phyloP scores from a whole-genome alignment of 345 rosid species.

The Sapria himalayana region DNA sequence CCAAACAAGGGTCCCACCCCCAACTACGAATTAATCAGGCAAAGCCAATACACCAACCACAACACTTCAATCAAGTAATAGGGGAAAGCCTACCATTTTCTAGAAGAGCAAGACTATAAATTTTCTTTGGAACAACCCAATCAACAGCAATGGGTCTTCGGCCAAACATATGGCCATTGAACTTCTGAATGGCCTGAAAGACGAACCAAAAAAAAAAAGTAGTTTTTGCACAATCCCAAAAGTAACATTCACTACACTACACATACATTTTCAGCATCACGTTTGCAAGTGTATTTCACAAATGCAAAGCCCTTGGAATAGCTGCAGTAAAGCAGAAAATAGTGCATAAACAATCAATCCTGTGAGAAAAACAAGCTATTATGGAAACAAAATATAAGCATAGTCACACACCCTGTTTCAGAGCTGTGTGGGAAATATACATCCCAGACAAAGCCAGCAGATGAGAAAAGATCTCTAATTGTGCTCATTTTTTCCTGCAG shows the following conservation, averaged over 20 bases:
- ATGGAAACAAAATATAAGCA: too few species aligned
- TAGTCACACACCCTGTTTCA: constrained; percentile 55
- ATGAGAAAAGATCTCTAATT: constrained; percentile 38
- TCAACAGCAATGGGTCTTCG: constrained; percentile 84
- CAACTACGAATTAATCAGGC: too few species aligned
- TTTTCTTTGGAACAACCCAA: constrained; percentile 88
- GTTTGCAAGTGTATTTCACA: constrained; percentile 80
- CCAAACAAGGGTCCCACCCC: too few species aligned
- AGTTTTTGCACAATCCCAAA: constrained; percentile 3
- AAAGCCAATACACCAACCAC: too few species aligned
- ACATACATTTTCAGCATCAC: constrained; percentile 66
- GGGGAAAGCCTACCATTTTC: constrained; percentile 31
- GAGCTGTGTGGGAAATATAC: constrained; percentile 50
- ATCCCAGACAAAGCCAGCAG: constrained; percentile 89
- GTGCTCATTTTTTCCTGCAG: constrained; percentile 49
- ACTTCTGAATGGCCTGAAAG: constrained; percentile 71
- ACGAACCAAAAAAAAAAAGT: constrained; percentile 6
- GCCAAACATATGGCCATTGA: constrained; percentile 53
- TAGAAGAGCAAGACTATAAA: constrained; percentile 29
- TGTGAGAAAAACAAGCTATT: too few species aligned
- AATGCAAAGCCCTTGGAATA: constrained; percentile 82
- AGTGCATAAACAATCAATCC: too few species aligned
- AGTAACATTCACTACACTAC: constrained; percentile 3
- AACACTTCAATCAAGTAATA: too few species aligned
- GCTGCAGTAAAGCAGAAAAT: constrained; percentile 25